Conservation (phyloP, 2,329 filamentous ascomycete species). For the Pseudogymnoascus sp. region DNA sequence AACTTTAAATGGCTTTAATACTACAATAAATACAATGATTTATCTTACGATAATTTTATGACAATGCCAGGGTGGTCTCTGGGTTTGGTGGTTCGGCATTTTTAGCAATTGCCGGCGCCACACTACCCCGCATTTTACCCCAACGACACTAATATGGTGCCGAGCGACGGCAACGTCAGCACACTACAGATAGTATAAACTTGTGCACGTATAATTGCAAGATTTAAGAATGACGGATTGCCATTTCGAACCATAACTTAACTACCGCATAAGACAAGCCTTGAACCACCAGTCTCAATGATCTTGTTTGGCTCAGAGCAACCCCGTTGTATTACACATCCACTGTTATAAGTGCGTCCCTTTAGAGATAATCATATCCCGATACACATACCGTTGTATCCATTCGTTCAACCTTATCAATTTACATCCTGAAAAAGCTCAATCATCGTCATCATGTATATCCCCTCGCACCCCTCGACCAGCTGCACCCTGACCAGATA, state of each 20-base stretch:
- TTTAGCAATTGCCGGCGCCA: not conserved
- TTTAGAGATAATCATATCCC: not conserved
- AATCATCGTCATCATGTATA: constrained; percentile 1
- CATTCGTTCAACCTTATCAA: not conserved
- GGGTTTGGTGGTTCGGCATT: too few relatives aligned
- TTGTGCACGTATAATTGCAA: not conserved
- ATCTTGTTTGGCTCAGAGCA: not conserved
- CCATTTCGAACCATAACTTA: not conserved
- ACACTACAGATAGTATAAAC: not conserved
- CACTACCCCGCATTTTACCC: not conserved
- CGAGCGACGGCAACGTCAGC: not conserved
- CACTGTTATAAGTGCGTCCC: not conserved
- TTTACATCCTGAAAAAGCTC: not conserved
- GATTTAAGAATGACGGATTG: not conserved
- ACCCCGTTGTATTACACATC: not conserved
- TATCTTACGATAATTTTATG: too few relatives aligned
- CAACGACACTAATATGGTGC: not conserved
- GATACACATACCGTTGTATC: constrained; percentile 1
- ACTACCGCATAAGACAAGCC: not conserved
- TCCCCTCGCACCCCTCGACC: constrained; percentile 1
- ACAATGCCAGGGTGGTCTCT: too few relatives aligned
- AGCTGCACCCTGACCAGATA: not conserved
- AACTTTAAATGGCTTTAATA: too few relatives aligned
- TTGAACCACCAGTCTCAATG: not conserved
- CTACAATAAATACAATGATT: too few relatives aligned